These are phyloP conservation scores for Capsicum baccatum DNA, from an alignment of 257 asterid species.

Conservation along the genomic window DNA sequence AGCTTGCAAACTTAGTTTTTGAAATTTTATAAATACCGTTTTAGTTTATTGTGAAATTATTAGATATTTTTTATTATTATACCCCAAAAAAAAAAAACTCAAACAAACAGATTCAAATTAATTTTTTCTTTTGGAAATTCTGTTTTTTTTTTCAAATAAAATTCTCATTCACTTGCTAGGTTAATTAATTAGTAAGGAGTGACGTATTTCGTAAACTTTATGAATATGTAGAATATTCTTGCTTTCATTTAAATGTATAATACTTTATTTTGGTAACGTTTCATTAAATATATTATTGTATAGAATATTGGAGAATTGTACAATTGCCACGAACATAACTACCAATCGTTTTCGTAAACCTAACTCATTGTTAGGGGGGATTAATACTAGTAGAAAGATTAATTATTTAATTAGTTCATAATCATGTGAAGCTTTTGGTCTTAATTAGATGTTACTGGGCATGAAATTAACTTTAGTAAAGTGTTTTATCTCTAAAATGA, in stretches of 20 bases:
- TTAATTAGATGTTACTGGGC: no score
- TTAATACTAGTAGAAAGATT: not conserved
- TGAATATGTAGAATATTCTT: not conserved
- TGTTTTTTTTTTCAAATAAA: not conserved
- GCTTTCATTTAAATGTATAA: not conserved
- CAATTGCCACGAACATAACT: not conserved
- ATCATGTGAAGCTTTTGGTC: not conserved
- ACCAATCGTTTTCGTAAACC: not conserved
- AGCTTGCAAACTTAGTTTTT: not conserved
- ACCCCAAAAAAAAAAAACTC: no score
- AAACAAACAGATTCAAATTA: no score
- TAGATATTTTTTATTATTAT: no score
- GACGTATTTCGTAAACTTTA: not conserved
- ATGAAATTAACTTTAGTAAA: not conserved
- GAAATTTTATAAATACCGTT: not conserved
- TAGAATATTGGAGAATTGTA: not conserved
- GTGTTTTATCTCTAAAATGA: no score
- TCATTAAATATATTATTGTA: not conserved
- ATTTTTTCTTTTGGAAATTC: no score
- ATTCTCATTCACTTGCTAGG: no score
- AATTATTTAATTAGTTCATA: conserved; percentile 7
- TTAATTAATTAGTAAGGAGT: no score
- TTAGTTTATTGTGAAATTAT: no score
- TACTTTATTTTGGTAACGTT: no score
- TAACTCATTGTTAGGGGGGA: not conserved